Base-by-base conservation (phyloP, 2,329 filamentous ascomycete genomes). In the Endothia cerciana region DNA sequence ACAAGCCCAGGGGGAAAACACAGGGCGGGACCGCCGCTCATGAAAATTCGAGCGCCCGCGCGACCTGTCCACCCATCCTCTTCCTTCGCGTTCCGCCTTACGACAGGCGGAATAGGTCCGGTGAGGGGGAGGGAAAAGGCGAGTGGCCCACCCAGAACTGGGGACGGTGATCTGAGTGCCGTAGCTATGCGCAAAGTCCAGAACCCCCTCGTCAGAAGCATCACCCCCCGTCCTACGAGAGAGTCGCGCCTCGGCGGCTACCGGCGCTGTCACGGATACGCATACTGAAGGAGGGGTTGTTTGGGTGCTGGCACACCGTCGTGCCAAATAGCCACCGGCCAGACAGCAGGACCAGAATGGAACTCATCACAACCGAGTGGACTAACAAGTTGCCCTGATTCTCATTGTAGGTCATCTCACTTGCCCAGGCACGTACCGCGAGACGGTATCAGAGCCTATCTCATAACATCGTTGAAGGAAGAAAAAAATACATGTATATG, bases 221-320 rank as follows among this genome's bases (percentile, higher is more conserved):
- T 93, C 58, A 88, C n/a, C 94, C 76, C 82, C 96, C 90, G 92
- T 33, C 89, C 93, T 38, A 93, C 89, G 49, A 96, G 96, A 76
- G 82, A 86, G 49, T 91, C 91, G 0, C 79, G 85, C 67, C 88
- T 95, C 60, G 89, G 96, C 73, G 92, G 92, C 3, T 36, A 36
- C 33, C 33, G 33, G 4, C 33, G 10, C 33, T 10, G 33, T 7
- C 33, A 36, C 33, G 10, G 33, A 36, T 36, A 36, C 33, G 33
- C 10, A 36, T 36, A 10, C 10, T 5, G 33, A n/a, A n/a, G 33
- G 33, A 36, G 33, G 10, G 33, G 10, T 36, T 36, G 33, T 10
- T 10, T 10, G 10, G 33, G 33, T 10, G 6, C 33, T 36, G 33
- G 33, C 6, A 36, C 33, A 6, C 33, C 6, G 33, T 5, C 33